A percentile compares a stretch with the other conserved stretches of the same genome.
Conservation (phyloP, 805 yeast genomes). For the Cyberlindnera maclurae region DNA sequence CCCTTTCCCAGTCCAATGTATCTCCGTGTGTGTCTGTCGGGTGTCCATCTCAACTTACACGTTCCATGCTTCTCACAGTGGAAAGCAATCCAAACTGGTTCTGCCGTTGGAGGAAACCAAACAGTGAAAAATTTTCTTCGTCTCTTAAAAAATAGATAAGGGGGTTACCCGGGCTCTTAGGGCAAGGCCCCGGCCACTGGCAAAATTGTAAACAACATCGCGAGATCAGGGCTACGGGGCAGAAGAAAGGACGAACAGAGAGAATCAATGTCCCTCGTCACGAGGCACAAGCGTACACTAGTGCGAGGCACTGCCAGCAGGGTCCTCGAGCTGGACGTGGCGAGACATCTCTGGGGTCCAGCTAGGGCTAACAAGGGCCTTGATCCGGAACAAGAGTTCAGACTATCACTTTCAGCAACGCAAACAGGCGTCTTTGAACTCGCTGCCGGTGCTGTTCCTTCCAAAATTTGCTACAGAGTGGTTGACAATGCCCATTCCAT, state of each 20-base stretch:
- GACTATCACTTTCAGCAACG: conserved; percentile 9
- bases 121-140: conserved; percentile 1
- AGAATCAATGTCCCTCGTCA: conserved; percentile 9
- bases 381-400: conserved; percentile 17
- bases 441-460: conserved; percentile 29
- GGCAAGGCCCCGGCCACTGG: neutral
- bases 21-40: no score
- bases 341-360: conserved; percentile 19
- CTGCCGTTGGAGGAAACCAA: neutral
- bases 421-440: conserved; percentile 24
- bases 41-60: no score
- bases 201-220: conserved; percentile 3
- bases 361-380: conserved; percentile 1
- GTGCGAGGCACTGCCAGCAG: neutral
- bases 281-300: conserved; percentile 9
- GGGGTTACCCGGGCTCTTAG: conserved; percentile 3
- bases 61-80: no score
- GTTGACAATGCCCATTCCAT: conserved; percentile 15
- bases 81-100: no score
- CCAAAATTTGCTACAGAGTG: conserved; percentile 22
- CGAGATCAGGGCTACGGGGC: neutral
- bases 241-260: neutral
- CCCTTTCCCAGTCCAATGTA: neutral
- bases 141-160: neutral
- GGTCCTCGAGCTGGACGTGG: conserved; percentile 18